Conservation (phyloP, 305 asterid genomes). For the Plantago lanceolata region DNA sequence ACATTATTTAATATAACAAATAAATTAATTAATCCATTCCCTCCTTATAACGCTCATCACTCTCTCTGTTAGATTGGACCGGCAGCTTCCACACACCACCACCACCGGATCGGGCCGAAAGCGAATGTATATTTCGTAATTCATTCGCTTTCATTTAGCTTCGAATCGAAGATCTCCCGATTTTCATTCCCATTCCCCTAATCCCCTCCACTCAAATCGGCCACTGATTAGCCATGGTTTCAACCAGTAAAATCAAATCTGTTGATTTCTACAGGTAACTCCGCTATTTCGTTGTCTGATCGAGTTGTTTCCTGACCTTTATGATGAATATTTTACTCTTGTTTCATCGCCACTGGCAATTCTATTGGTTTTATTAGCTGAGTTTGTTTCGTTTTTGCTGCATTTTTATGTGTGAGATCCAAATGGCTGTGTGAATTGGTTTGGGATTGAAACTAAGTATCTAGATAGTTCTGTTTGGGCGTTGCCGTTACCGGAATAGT, state of each 20-base stretch:
- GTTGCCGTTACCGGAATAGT: background rate
- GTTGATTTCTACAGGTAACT: conserved; percentile 96
- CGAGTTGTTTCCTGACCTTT: background rate
- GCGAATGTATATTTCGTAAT: background rate
- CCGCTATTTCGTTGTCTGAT: conserved; percentile 10
- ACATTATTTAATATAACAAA: too few relatives aligned
- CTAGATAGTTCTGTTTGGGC: background rate
- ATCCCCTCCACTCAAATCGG: conserved; percentile 8
- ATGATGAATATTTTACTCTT: background rate
- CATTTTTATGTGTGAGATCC: background rate
- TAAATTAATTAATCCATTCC: too few relatives aligned
- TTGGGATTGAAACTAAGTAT: background rate
- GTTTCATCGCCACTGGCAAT: background rate
- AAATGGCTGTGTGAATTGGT: background rate
- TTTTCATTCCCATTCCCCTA: background rate
- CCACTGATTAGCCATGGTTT: conserved; percentile 55
- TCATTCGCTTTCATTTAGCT: background rate
- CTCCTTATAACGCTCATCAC: too few relatives aligned
- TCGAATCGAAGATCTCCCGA: background rate
- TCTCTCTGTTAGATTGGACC: background rate
- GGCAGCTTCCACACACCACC: background rate
- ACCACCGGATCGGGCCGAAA: background rate
- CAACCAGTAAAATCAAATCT: conserved; percentile 77
- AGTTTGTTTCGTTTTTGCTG: background rate
- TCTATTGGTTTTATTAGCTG: background rate